Base-by-base conservation (phyloP, 2,329 filamentous ascomycete genomes). In the Monosporascus sp. region DNA sequence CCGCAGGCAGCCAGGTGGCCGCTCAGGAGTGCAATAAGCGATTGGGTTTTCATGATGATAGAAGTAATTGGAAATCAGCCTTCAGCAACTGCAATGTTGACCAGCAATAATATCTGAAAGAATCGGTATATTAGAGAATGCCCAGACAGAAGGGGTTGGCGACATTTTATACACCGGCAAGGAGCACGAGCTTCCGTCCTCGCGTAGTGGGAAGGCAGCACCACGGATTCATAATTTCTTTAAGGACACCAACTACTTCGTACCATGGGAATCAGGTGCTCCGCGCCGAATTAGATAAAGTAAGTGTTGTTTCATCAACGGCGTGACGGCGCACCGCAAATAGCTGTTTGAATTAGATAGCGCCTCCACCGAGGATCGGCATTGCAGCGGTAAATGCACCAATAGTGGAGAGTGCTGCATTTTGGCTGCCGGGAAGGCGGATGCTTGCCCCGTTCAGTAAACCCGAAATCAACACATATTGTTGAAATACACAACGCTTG, bases 1-100 rank as follows among this genome's bases (percentile, higher is more conserved):
- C 76, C 77, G 62, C 67, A 63, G 37, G 58, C 59, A n/a, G 60
- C 63, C 49, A 65, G 61, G 42, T 61, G 57, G 47, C 58, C 55
- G 51, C 60, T 58, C 38, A 57, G 58, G 42, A 60, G 51, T 25
- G 52, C 51, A 50, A 61, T 53, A 39, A 64, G 51, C 44, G 53
- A 49, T 2, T 60, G 57, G 45, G 54, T 51, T 54, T 54, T 63
- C 63, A 65, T 65, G 17, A 49, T 56, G 54, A 42, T 42, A 25
- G 42, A 27, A 17, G 42, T 9, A n/a, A 46, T 31, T 27, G 42
- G 42, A 46, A 34, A 14, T 3, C 11, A 14, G 31, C 31, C 31
- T 34, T 34, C 31, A 34, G 5, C 3, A 34, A 14, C 31, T 34
- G 9, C 31, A 34, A 34, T 34, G 14, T 14, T 34, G 11, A 34